Evolutionary conservation across 768 basidiomycete genomes (phyloP), one percentile per base, ranked within the genome.

Genomic region (Sarcodon sp.): DNA sequence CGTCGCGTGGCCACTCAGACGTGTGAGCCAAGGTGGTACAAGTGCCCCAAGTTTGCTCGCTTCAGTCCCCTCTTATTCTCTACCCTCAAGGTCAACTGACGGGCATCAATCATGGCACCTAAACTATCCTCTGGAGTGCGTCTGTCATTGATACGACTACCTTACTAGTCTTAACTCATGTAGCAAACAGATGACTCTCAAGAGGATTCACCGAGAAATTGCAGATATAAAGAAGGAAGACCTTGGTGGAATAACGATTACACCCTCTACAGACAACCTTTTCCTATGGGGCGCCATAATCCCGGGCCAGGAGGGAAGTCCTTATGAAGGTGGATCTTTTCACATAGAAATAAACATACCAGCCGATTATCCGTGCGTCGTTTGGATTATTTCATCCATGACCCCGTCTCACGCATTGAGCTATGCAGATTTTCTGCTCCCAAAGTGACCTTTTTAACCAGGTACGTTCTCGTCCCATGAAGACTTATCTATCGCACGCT

Each of bases 121-220:
- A 41, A 41, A 6, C 45, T 41, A 21, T 35, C 43, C 27, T 52
- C 55, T 27, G 45, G 51, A 13, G 46, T 47, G 21, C 36, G 41
- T 48, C 11, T 44, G 41, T 15, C 18, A 35, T 2, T 32, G 9
- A 33, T 15, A 5, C 35, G n/a, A 11, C 27, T 44, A 1, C 13
- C 6, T 3, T 7, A 21, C 1, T 10, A 33, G 0, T 9, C 7
- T 11, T 11, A 18, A 10, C 47, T 44, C 12, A 35, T 8, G 34
- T 2, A n/a, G 21, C 8, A 27, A 11, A 6, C 41, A 75, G 75
- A 78, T 76, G 57, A 84, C 87, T 6, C 63, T 87, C 54, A 90
- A 87, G 66, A 82, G 87, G 39, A 90, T 91, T 36, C 76, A 84
- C 53, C 80, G 84, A 50, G 87, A 91, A 64, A 79, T 90, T 33